Evolutionary conservation across 2,329 filamentous ascomycete species (phyloP), one percentile per base, ranked within the genome.

Genomic region (Furcasterigmium furcatum): DNA sequence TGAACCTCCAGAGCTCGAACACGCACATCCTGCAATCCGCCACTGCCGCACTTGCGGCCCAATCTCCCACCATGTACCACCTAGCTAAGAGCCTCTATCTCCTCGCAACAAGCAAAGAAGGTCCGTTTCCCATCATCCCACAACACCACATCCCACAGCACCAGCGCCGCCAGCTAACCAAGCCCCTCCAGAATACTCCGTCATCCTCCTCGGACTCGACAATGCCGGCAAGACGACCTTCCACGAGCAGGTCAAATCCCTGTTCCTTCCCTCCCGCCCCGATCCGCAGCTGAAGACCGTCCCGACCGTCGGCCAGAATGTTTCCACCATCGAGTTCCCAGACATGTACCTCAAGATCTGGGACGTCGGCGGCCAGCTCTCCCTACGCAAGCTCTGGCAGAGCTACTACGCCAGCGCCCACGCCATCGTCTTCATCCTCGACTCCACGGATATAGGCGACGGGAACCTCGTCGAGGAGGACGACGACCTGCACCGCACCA

Each of bases 191-290:
- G 92, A 97, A 74, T 97, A 96, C 76, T 96, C 92, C 19, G 89
- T 96, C 60, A 89, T 97, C 62, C 86, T 97, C 55, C 88, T 97
- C 58, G 94, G 94, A 52, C 88, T 97, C 62, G 94, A 97, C 76
- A 97, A 97, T 65, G 94, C 94, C 50, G 94, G 94, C 67, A 97
- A 97, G 76, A 97, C 94, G 34, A 97, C 94, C 21, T 91, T 97
- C 63, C 91, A 96, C 69, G 90, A 95, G 64, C 91, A 96, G 67
- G 90, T 97, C 67, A 96, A 96, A 71, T 82, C 90, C 45, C 79
- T 95, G 62, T 96, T 90, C 76, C 77, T 84, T 52, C 76, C 82
- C 38, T 74, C 76, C 51, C 71, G 70, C 46, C 79, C 73, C 44
- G 80, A 71, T 65, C 88, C 73, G 60, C 91, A 77, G 70, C 82